Base-by-base conservation (phyloP, 176 grass and related monocot genomes). In the Puccinellia tenuiflora region DNA sequence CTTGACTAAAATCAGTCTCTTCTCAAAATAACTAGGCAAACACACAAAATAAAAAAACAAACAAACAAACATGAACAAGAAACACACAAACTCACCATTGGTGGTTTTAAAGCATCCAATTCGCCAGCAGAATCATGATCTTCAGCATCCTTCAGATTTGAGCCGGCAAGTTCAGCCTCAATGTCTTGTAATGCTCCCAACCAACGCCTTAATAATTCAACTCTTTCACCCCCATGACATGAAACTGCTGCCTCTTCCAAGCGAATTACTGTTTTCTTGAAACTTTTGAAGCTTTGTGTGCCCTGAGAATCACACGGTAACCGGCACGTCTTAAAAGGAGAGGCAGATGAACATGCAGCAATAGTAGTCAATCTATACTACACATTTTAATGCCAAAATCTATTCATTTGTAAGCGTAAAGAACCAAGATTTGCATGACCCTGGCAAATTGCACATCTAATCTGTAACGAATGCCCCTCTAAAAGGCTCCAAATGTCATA, bases 211-310 rank as follows among this genome's bases (percentile, higher is more conserved):
- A 98, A 81, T 20, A 98, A 54, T 54, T 90, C 92, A 68, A 98
- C 55, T 90, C 96, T 90, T 83, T 93, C 96, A 33, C 68, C 74
- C 61, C 96, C 96, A 59, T 51, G 88, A 73, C 87, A 92, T 77
- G 93, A 93, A 57, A 95, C 89, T 65, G 96, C 96, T 68, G 86
- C 88, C 67, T 98, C 91, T 85, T 98, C 91, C 74, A 98, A 87
- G 46, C 89, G 88, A 68, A 88, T 83, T 52, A 95, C 85, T 48
- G 91, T 98, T 85, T 88, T 88, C 77, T 93, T 92, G 63, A 95
- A 98, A 79, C 83, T 96, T 88, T 85, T 95, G 69, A 85, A 98
- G 72, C 86, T 93, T 78, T 83, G 83, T 46, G 83, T 37, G 14
- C 91, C 92, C 92, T 95, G 82, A 26, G 60, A 81, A 75, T 62